phyloP scores from a whole-genome alignment of 1,139 yeast species.

The Eremothecium coryli region DNA sequence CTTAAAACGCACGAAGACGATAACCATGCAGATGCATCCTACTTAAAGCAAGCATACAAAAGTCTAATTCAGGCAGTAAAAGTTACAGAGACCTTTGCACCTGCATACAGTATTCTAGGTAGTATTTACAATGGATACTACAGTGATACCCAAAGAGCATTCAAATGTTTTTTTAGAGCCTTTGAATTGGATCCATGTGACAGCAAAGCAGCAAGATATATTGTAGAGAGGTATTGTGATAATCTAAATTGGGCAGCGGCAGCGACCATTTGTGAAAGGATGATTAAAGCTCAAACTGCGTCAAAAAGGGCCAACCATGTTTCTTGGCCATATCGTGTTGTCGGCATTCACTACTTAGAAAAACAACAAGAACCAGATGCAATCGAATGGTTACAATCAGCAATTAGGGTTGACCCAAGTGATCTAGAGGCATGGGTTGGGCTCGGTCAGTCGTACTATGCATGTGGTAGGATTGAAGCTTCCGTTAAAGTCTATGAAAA shows the following conservation, averaged over 20 bases:
- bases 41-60: constrained; percentile 38
- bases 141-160: constrained; percentile 58
- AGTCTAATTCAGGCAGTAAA: constrained; percentile 55
- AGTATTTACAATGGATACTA: constrained; percentile 49
- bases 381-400: constrained; percentile 80
- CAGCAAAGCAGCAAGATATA: constrained; percentile 59
- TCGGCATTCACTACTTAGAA: constrained; percentile 74
- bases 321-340: constrained; percentile 78
- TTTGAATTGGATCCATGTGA: constrained; percentile 80
- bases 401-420: constrained; percentile 55
- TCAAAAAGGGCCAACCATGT: constrained; percentile 40
- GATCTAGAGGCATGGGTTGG: constrained; percentile 88
- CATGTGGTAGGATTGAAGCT: constrained; percentile 80
- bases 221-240: constrained; percentile 60
- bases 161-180: constrained; percentile 82
- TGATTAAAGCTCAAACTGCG: constrained; percentile 56
- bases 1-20: constrained; percentile 28
- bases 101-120: constrained; percentile 77
- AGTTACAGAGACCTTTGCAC: constrained; percentile 54
- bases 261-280: constrained; percentile 56
- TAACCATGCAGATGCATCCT: constrained; percentile 21
- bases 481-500: constrained; percentile 72
- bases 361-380: constrained; percentile 69
- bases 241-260: constrained; percentile 79
- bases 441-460: constrained; percentile 82